phyloP scores from a whole-genome alignment of 2,329 filamentous ascomycete genomes.

The Diplodia intermedia region DNA sequence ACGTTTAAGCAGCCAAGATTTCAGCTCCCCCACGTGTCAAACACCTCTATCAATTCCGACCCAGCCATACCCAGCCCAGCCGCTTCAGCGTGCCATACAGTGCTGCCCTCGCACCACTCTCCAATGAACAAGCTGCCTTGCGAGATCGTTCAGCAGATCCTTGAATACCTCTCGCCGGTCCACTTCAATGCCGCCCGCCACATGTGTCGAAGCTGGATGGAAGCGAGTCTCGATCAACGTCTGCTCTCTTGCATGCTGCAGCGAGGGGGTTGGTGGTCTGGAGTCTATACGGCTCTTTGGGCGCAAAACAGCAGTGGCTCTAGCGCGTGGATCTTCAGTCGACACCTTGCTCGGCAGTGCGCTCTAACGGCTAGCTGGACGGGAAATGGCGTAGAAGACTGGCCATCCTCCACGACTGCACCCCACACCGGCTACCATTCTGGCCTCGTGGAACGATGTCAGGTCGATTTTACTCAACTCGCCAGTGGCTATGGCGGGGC shows the following conservation, averaged over 20 bases:
- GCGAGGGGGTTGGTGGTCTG: constrained; percentile 61
- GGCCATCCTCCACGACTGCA: background rate
- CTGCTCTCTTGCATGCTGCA: constrained; percentile 62
- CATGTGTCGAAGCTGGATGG: constrained; percentile 67
- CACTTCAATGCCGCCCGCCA: constrained; percentile 68
- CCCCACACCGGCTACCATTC: constrained; percentile 28
- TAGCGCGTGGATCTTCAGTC: constrained; percentile 54
- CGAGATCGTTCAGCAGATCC: constrained; percentile 60
- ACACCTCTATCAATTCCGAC: constrained; percentile 36
- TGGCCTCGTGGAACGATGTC: constrained; percentile 22
- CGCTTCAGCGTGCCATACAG: constrained; percentile 2
- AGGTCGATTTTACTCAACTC: constrained; percentile 34
- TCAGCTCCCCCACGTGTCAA: constrained; percentile 30
- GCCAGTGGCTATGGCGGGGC: constrained; percentile 12
- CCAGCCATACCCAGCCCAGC: constrained; percentile 45
- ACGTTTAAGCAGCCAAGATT: background rate
- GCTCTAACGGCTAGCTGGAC: constrained; percentile 53
- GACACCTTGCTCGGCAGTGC: constrained; percentile 58
- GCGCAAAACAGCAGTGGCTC: constrained; percentile 17
- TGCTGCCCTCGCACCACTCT: background rate
- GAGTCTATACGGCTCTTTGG: constrained; percentile 32
- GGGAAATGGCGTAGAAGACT: constrained; percentile 45
- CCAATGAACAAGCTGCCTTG: constrained; percentile 36
- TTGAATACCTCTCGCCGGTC: constrained; percentile 52
- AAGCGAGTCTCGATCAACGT: constrained; percentile 59